Evolutionary conservation across 371 early-diverging fungal species (phyloP), one percentile per base, ranked within the genome.

Genomic region (Rhizomucor pusillus): DNA sequence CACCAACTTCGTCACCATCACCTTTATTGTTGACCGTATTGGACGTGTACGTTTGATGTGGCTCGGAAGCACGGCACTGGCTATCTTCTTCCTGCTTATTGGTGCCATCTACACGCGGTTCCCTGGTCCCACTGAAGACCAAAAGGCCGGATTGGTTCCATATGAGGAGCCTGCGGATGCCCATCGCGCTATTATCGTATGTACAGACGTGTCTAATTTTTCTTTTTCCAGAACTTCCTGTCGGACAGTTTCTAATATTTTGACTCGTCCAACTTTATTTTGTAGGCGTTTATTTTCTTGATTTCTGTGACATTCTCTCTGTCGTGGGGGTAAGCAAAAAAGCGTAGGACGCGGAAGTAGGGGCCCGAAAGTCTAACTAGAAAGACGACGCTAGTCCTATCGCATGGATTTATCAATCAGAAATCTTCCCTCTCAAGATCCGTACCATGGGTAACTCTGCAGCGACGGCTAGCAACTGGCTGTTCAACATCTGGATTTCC

Each of bases 381-480:
- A n/a, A n/a, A n/a, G n/a, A n/a, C n/a, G n/a, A n/a, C n/a, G n/a
- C 41, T 43, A 52, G 76, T 22, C 77, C 77, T 33, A 60, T 63
- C 16, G 64, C 64, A 5, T 63, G 64, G 64, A 53, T 63, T 46
- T 79, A 80, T 62, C 81, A 78, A 51, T 71, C 80, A 47, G 84
- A 84, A 62, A 73, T 81, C 64, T 80, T 65, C 56, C 47, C 57
- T 34, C 55, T 60, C 29, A 53, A 57, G 36, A 57, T 65, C 36
- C 60, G 66, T 34, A 56, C 61, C 20, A 65, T 60, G 60, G 66
- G 66, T 39, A 59, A 52, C 36, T 53, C 54, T 11, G 54, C 54
- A 23, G 57, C 75, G 50, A 85, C 82, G 29, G 71, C 77, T 55
- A 64, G 81, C 65, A 82, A 85, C 75, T 85, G 81, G 81, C 59